Evolutionary conservation across 2,329 filamentous ascomycete genomes (phyloP), one percentile per base, ranked within the genome.

Genomic region (Colletotrichum gloeosporioides): DNA sequence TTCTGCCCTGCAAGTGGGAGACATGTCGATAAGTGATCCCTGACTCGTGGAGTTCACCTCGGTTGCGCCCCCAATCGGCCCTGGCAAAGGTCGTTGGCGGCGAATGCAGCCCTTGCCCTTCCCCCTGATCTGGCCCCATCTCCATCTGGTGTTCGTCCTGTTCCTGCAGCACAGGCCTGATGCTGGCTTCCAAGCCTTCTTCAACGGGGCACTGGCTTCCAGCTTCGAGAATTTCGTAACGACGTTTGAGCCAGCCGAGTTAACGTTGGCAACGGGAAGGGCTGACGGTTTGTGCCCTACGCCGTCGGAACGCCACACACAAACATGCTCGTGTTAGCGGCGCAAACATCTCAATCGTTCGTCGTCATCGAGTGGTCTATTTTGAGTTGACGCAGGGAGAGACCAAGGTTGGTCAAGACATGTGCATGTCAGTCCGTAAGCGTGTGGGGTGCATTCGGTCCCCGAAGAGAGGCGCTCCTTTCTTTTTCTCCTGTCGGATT

Each of bases 161-260:
- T 69, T 53, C 53, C 62, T 53, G 34, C 69, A 67, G 69, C 73
- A 76, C 69, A 57, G 63, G 57, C 63, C 73, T 34, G 53, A 64
- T 73, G 57, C 55, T 59, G 63, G 36, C 55, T 55, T 49, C 15
- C 55, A 27, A n/a, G n/a, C 36, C 15, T 22, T 15, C 32, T 59
- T 59, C 53, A 31, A 39, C 53, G n/a, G 18, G 65, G 31, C 39
- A 5, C 36, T 12, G 34, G 39, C 39, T 29, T 53, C 44, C 1
- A 53, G 22, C 44, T 22, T 53, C 10, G n/a, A 53, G 16, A 22
- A 13, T 53, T 22, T 22, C 10, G 44, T 12, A 31, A 12, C 63
- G 18, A 31, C 69, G 18, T n/a, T 31, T 6, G 1, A 6, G 16
- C 31, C 1, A 31, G 27, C 44, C n/a, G 44, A 53, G 13, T n/a